phyloP scores from a whole-genome alignment of 139 green algal genomes.

The Coccomyxa sp. region DNA sequence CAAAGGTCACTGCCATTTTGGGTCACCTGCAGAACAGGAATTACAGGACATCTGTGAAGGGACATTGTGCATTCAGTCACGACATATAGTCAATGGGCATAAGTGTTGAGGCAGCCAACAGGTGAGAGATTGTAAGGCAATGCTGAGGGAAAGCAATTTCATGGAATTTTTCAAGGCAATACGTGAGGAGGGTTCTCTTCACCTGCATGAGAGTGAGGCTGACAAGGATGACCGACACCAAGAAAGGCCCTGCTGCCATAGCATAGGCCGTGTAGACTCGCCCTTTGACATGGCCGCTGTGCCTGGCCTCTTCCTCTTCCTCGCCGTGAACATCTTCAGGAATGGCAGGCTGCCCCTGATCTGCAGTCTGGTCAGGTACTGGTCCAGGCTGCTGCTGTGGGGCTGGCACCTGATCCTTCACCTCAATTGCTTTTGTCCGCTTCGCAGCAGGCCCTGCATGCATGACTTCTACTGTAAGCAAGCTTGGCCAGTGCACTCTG shows the following conservation, averaged over 20 bases:
- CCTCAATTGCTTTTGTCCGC: too few relatives aligned
- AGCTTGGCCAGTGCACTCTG: too few relatives aligned
- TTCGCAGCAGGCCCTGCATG: too few relatives aligned
- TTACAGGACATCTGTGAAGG: too few relatives aligned
- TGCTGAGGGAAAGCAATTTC: too few relatives aligned
- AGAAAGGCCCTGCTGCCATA: constrained; percentile 29
- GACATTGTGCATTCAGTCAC: too few relatives aligned
- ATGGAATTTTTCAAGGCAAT: too few relatives aligned
- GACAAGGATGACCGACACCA: constrained; percentile 39
- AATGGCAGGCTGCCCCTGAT: background rate
- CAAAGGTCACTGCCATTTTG: constrained; percentile 72
- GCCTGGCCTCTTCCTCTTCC: constrained; percentile 17
- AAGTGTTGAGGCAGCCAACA: too few relatives aligned
- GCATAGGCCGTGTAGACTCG: constrained; percentile 52
- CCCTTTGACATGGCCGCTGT: constrained; percentile 46
- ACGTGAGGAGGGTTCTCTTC: background rate
- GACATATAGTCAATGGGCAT: too few relatives aligned
- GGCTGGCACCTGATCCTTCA: background rate
- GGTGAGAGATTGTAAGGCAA: too few relatives aligned
- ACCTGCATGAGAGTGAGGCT: constrained; percentile 72
- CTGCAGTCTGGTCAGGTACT: background rate
- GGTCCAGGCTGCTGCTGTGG: background rate
- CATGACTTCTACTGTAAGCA: too few relatives aligned
- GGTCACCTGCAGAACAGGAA: constrained; percentile 38
- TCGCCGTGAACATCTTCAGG: constrained; percentile 2